Conservation (phyloP, 1,139 yeast species). For the Debaryomyces nepalensis region DNA sequence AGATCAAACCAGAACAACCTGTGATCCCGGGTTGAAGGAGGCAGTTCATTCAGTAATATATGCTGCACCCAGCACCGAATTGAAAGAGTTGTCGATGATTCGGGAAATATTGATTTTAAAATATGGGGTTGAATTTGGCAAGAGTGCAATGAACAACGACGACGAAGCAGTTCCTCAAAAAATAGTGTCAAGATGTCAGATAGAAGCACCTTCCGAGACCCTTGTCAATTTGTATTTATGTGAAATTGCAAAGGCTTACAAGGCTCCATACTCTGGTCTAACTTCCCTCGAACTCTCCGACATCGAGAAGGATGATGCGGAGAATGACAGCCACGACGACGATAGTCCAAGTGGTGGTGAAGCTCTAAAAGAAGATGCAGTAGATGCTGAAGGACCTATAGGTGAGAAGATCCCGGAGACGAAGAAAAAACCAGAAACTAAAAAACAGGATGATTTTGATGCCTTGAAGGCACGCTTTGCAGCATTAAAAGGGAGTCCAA, state of each 20-base stretch:
- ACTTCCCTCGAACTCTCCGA: constrained; percentile 27
- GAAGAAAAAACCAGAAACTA: constrained; percentile 14
- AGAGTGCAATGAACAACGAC: constrained; percentile 60
- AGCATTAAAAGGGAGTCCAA: constrained; percentile 39
- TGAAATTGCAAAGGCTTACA: constrained; percentile 83
- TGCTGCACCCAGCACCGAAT: constrained; percentile 73
- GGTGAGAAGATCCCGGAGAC: constrained; percentile 5
- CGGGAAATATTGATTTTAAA: constrained; percentile 65
- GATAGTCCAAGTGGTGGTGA: constrained; percentile 21
- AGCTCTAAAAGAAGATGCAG: constrained; percentile 14
- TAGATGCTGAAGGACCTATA: constrained; percentile 14
- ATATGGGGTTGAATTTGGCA: constrained; percentile 68
- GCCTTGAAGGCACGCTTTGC: constrained; percentile 51
- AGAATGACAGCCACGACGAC: constrained; percentile 22
- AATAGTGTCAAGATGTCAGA: constrained; percentile 62
- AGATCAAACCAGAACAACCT: constrained; percentile 39
- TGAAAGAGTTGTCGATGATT: constrained; percentile 68
- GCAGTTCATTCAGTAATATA: constrained; percentile 75
- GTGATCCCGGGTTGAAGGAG: constrained; percentile 71
- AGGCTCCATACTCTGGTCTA: constrained; percentile 71
- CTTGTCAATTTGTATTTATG: constrained; percentile 71
- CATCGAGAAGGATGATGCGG: constrained; percentile 27
- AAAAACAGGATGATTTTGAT: constrained; percentile 41
- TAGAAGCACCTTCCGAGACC: constrained; percentile 68
- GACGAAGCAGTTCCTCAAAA: constrained; percentile 65